Percentiles rank a stretch among this genome's conserved stretches.
These are phyloP conservation scores for Cladosporium cucumerinum DNA, from an alignment of 2,329 filamentous ascomycete genomes.

Conservation along the genomic window DNA sequence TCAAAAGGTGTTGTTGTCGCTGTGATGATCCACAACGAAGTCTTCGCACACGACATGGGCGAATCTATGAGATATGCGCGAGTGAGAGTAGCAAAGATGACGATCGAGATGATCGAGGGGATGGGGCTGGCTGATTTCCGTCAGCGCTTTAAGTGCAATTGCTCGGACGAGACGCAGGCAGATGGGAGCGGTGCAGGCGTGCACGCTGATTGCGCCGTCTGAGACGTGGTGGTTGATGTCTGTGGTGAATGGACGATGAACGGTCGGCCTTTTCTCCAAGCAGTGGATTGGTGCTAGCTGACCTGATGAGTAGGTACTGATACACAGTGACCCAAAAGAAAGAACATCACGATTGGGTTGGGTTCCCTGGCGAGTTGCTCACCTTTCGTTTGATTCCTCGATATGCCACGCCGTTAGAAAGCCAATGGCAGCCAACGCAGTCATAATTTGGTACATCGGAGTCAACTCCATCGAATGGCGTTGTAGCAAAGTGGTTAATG, in stretches of 20 bases:
- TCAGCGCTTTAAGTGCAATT: slow-evolving; percentile 61
- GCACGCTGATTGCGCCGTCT: background rate
- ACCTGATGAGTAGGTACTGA: background rate
- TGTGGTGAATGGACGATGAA: background rate
- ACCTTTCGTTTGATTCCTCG: background rate
- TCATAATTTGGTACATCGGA: too few species aligned
- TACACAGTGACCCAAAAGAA: background rate
- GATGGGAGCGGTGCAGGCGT: background rate
- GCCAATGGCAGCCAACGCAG: too few species aligned
- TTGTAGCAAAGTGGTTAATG: slow-evolving; percentile 20
- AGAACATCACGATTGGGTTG: background rate
- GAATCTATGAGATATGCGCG: slow-evolving; percentile 70
- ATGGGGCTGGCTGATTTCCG: slow-evolving; percentile 58
- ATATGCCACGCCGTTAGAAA: too few species aligned
- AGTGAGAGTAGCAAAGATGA: slow-evolving; percentile 60
- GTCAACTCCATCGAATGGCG: background rate
- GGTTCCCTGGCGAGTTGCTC: background rate
- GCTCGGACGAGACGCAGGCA: slow-evolving; percentile 32
- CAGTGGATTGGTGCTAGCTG: background rate
- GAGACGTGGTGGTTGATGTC: background rate
- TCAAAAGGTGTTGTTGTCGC: slow-evolving; percentile 59
- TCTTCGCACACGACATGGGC: slow-evolving; percentile 62
- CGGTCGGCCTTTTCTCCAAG: background rate
- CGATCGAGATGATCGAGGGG: slow-evolving; percentile 50
- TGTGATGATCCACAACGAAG: slow-evolving; percentile 69